These are phyloP conservation scores for Penicillium polonicum DNA, from an alignment of 2,329 filamentous ascomycete genomes.

Conservation along the genomic window DNA sequence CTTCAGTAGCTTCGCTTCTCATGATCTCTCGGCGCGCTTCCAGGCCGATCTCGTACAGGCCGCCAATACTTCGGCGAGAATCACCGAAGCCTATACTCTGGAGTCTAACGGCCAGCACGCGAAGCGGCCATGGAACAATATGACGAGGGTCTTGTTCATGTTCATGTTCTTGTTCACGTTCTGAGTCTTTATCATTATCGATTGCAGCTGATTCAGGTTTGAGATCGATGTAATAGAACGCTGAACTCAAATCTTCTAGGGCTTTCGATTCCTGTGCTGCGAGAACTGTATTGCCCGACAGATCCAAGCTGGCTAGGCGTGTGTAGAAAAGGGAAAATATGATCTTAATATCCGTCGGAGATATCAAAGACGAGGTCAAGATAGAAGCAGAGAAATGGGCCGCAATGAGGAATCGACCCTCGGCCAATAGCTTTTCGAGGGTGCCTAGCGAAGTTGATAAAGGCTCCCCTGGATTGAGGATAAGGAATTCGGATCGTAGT, in stretches of 20 bases:
- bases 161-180: constrained; percentile 65
- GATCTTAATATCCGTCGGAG: constrained; percentile 54
- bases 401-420: constrained; percentile 77
- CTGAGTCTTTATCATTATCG: constrained; percentile 59
- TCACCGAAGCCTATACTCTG: constrained; percentile 86
- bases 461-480: constrained; percentile 62
- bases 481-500: constrained; percentile 67
- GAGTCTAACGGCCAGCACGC: constrained; percentile 77
- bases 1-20: constrained; percentile 51
- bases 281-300: constrained; percentile 70
- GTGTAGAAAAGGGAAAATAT: constrained; percentile 80
- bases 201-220: constrained; percentile 20
- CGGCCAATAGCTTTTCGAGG: constrained; percentile 65
- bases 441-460: constrained; percentile 35
- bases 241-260: constrained; percentile 60
- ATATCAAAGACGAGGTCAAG: constrained; percentile 43
- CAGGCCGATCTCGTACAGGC: constrained; percentile 81
- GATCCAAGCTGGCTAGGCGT: constrained; percentile 75
- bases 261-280: constrained; percentile 65
- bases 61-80: constrained; percentile 78
- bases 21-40: constrained; percentile 67
- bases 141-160: constrained; percentile 64
- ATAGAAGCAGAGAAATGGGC: constrained; percentile 53
- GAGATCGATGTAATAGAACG: constrained; percentile 50
- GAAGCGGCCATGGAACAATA: constrained; percentile 82